A percentile compares a stretch with the other conserved stretches of the same genome.
Conservation (phyloP, 202 grass and related monocot genomes). For the Miscanthus sacchariflorus region DNA sequence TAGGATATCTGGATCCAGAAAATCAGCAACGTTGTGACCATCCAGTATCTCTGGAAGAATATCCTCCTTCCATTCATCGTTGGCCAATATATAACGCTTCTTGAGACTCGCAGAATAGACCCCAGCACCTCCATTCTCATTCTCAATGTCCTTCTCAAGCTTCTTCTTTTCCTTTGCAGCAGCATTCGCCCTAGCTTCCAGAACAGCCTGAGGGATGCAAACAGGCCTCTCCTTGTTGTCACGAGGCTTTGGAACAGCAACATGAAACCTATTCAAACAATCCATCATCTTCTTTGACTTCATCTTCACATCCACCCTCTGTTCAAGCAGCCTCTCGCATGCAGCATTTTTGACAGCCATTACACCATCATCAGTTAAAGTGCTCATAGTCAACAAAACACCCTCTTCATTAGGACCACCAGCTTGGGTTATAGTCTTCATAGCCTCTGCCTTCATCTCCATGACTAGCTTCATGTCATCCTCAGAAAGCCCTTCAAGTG, state of each 20-base stretch:
- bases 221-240: slow-evolving; percentile 83
- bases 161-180: slow-evolving; percentile 76
- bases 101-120: slow-evolving; percentile 89
- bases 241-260: slow-evolving; percentile 87
- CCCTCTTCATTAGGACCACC: slow-evolving; percentile 72
- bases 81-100: slow-evolving; percentile 83
- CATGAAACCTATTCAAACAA: slow-evolving; percentile 90
- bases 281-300: slow-evolving; percentile 97
- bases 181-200: slow-evolving; percentile 70
- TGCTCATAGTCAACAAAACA: slow-evolving; percentile 85
- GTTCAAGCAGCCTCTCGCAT: slow-evolving; percentile 93
- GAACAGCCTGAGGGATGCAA: slow-evolving; percentile 76
- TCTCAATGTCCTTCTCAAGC: slow-evolving; percentile 90
- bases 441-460: slow-evolving; percentile 91
- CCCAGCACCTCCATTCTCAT: slow-evolving; percentile 95
- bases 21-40: slow-evolving; percentile 94
- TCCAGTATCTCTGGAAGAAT: slow-evolving; percentile 92
- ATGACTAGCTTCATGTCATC: slow-evolving; percentile 83
- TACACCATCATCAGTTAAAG: slow-evolving; percentile 94
- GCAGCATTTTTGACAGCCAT: slow-evolving; percentile 93
- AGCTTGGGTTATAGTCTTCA: slow-evolving; percentile 69
- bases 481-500: slow-evolving; percentile 76
- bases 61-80: slow-evolving; percentile 95
- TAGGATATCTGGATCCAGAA: slow-evolving; percentile 92
- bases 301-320: slow-evolving; percentile 97